These are phyloP conservation scores for Paramecium biaurelia DNA, from an alignment of 73 alveolate species.

Conservation along the genomic window DNA sequence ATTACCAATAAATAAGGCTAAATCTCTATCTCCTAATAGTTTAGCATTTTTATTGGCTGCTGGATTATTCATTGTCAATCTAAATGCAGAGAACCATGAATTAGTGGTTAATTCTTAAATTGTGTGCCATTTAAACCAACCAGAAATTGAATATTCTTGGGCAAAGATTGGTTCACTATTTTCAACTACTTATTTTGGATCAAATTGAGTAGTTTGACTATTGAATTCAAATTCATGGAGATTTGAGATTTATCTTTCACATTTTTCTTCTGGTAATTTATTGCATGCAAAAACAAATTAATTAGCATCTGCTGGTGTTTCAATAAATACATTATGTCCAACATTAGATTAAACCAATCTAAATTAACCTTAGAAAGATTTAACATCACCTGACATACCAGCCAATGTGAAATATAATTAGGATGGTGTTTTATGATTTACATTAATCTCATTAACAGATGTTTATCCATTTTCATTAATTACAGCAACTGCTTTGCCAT, in stretches of 20 bases:
- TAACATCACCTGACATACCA: background rate
- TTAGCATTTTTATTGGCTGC: background rate
- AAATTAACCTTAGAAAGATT: background rate
- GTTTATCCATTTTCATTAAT: slow-evolving; percentile 9
- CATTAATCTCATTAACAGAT: background rate
- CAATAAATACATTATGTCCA: background rate
- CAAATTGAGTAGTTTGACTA: background rate
- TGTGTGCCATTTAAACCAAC: slow-evolving; percentile 47
- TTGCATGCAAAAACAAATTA: background rate
- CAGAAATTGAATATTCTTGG: slow-evolving; percentile 24
- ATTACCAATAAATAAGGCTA: slow-evolving; percentile 4
- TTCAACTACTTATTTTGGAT: background rate
- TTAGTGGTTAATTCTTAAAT: background rate
- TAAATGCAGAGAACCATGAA: slow-evolving; percentile 44
- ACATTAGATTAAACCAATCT: background rate
- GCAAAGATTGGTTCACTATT: slow-evolving; percentile 14
- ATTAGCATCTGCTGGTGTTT: background rate
- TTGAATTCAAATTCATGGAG: slow-evolving; percentile 23
- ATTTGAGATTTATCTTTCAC: slow-evolving; percentile 6
- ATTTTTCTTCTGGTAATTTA: background rate
- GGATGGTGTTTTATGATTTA: background rate
- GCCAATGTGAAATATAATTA: slow-evolving; percentile 12
- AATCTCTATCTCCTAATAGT: slow-evolving; percentile 45
- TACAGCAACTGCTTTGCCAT: background rate
- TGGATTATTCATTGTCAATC: background rate